Evolutionary conservation across 768 basidiomycete genomes (phyloP), one percentile per base, ranked within the genome.

Genomic region (Austroboletus eburneus): DNA sequence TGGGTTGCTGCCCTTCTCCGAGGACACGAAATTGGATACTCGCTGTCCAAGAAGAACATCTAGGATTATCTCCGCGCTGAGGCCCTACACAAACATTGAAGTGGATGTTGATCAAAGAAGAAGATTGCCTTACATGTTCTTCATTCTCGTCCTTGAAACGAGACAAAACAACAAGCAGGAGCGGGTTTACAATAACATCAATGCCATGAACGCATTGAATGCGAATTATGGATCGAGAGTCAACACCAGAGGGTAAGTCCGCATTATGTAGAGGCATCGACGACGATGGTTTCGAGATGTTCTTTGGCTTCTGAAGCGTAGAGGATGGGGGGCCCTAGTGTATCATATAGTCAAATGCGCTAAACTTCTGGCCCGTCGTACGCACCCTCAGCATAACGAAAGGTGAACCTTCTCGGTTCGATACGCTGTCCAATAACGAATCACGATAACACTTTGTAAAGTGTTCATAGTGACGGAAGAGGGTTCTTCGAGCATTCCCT

Each of bases 131-230:
- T 59, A 85, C 83, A 57, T 66, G 67, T 22, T 56, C 61, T 45
- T 67, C 65, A 32, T 77, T 49, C 38, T 81, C 82, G 35, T 75
- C 64, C 55, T 77, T 71, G 16, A 87, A 56, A 43, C 60, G 59
- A 25, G 61, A 57, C n/a, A 69, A 59, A 37, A 71, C 73, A 16
- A 72, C 66, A 30, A 79, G 48, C 16, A 80, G 39, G 17, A 87
- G 66, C 3, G 86, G 85, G 5, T 80, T 84, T n/a, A 83, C 45
- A 35, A 67, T 64, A 16, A 81, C 39, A 30, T 68, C 63, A 13
- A 79, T 39, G 17, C 67, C 65, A 23, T 64, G 67, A 23, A 55
- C 54, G 45, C 65, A 72, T 29, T 63, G 65, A 24, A 81, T 48
- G 23, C 79, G 76, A 40, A 61, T 39, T 46, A 63, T 42, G 13